Conservation (phyloP, 2,329 filamentous ascomycete genomes). For the Nannizzia gypsea region DNA sequence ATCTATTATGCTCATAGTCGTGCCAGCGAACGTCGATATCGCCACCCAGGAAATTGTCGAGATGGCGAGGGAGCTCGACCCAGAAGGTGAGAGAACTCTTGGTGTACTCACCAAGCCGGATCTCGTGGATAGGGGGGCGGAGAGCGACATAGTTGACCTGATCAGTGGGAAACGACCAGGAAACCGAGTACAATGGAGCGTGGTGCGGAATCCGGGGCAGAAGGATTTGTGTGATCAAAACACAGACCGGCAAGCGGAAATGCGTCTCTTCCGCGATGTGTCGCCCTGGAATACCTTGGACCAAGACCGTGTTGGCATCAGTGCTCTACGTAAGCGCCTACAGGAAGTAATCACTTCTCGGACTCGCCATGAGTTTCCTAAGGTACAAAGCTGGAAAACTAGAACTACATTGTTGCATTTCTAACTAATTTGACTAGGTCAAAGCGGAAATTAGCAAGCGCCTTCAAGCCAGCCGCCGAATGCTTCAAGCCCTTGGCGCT, state of each 20-base stretch:
- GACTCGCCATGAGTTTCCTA: conserved; percentile 32
- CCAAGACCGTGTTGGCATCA: conserved; percentile 30
- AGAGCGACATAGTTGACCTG: conserved; percentile 19
- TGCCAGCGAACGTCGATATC: conserved; percentile 36
- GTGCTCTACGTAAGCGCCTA: conserved; percentile 29
- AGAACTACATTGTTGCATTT: not conserved
- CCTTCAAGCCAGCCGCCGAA: conserved; percentile 19
- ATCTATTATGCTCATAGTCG: conserved; percentile 34
- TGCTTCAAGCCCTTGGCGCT: conserved; percentile 25
- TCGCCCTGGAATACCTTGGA: conserved; percentile 29
- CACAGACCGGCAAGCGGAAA: conserved; percentile 23
- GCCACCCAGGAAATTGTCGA: conserved; percentile 38
- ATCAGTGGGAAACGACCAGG: conserved; percentile 17
- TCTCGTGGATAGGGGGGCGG: conserved; percentile 27
- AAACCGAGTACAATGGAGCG: conserved; percentile 22
- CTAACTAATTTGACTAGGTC: conserved; percentile 16
- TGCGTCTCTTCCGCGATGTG: conserved; percentile 23
- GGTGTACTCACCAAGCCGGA: conserved; percentile 51
- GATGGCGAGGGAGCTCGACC: conserved; percentile 29
- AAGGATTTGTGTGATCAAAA: conserved; percentile 16
- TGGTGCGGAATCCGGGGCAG: conserved; percentile 26
- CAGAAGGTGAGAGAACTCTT: conserved; percentile 29
- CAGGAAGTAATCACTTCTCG: conserved; percentile 33
- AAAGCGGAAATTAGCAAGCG: conserved; percentile 28
- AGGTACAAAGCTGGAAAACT: conserved; percentile 12